Conservation (phyloP, 2,329 filamentous ascomycete genomes). For the Fusarium praegraminearum region DNA sequence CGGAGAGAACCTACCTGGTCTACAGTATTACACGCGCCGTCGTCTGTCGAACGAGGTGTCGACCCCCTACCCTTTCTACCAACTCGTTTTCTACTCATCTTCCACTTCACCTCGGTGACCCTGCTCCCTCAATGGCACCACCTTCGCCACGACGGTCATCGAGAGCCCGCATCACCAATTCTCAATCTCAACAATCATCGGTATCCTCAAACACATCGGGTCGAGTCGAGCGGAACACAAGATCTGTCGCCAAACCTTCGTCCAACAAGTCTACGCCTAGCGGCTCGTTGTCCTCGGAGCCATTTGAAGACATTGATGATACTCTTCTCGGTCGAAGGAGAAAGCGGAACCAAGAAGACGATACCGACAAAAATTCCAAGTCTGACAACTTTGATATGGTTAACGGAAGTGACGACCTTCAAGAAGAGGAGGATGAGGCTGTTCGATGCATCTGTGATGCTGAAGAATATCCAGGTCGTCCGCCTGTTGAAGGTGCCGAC, state of each 20-base stretch:
- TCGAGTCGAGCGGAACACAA: slow-evolving; percentile 79
- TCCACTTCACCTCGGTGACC: slow-evolving; percentile 49
- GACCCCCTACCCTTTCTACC: slow-evolving; percentile 11
- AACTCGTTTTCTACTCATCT: slow-evolving; percentile 27
- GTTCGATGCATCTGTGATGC: slow-evolving; percentile 95
- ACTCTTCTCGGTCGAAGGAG: slow-evolving; percentile 80
- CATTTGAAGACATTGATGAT: slow-evolving; percentile 75
- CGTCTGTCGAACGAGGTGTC: background rate
- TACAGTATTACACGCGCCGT: slow-evolving; percentile 16
- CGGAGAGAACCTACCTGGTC: background rate
- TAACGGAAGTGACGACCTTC: slow-evolving; percentile 76
- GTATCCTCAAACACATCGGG: slow-evolving; percentile 83
- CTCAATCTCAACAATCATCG: slow-evolving; percentile 81
- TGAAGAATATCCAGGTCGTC: slow-evolving; percentile 92
- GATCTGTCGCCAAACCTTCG: slow-evolving; percentile 77
- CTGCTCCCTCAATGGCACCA: slow-evolving; percentile 66
- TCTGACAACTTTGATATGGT: slow-evolving; percentile 63
- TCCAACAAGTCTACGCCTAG: slow-evolving; percentile 83
- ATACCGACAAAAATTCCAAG: slow-evolving; percentile 60
- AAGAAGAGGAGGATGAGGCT: slow-evolving; percentile 87
- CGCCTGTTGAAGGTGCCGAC: slow-evolving; percentile 71
- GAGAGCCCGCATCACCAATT: slow-evolving; percentile 84
- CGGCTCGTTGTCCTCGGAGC: slow-evolving; percentile 77
- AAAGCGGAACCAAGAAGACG: slow-evolving; percentile 78
- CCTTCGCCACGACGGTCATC: slow-evolving; percentile 87